Base-by-base conservation (phyloP, 768 basidiomycete genomes). In the Lactarius pseudohatsudake region DNA sequence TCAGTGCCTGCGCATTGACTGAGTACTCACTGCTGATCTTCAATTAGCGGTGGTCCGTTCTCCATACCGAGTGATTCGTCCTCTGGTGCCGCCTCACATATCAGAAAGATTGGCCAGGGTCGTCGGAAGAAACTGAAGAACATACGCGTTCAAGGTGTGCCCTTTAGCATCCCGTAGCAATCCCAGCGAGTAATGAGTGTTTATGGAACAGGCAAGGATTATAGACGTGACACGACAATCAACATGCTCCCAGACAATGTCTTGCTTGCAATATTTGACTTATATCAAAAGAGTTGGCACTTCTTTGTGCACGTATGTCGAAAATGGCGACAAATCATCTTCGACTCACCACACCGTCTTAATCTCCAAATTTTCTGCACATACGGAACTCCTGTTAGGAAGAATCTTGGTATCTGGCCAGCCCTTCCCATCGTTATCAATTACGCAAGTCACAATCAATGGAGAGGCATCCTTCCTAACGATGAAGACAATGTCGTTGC, bases 361-460 rank as follows among this genome's bases (percentile, higher is more conserved):
- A 13, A 50, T 50, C 22, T 26, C 47, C 10, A 3, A 50, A 26
- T 50, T 26, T 9, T 4, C 22, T 50, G 47, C 47, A 50, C 47
- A 6, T 0, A 26, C 4, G 10, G 22, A 26, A 50, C 47, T 26
- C 47, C 47, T 50, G n/a, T 50, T 0, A 50, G 11, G 13, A 26
- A 22, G 47, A 5, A n/a, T 0, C 47, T 50, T 4, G 22, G 10
- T 22, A 50, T 22, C 47, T 50, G 47, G 22, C 47, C 47, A 15
- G 11, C n/a, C 11, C 4, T 50, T 50, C 47, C 47, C 4, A 50
- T 50, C 13, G 47, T 50, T 50, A n/a, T 50, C 13, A 0, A 15
- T 32, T 32, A 32, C 32, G 6, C 6, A 0, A 6, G 2, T 34
- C 0, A 9, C 36, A 0, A 32, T 1, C 6, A 32, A 0, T 0